Evolutionary conservation across 2,329 filamentous ascomycete species (phyloP), one percentile per base, ranked within the genome.

Genomic region (Huntiella savannae): DNA sequence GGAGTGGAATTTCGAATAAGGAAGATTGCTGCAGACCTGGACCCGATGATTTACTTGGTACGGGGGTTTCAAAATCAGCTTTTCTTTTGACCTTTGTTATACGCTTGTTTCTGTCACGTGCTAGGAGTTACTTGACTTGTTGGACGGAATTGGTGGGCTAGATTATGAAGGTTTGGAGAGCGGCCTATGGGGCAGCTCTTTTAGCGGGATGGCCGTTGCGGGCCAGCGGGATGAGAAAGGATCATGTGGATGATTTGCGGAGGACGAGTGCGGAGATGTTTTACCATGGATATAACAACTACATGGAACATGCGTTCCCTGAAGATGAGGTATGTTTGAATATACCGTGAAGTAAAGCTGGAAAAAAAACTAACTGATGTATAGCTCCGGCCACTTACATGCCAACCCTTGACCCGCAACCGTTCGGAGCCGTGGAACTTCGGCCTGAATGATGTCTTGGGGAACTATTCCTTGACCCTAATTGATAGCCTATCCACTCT

Each of bases 261-360:
- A 67, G 65, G 52, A 70, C 76, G 49, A 77, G 75, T 8, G 71
- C 77, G 49, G 71, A 83, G 54, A 85, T 96, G 71, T 96, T 96
- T 67, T 94, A 93, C 62, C 91, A 98, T 68, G 91, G 91, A 50
- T 96, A 79, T 65, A 78, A 87, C 63, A 93, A 88, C 61, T 98
- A 98, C 66, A 91, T 95, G 78, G 65, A 74, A 53, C 71, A 93
- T 61, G 91, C 87, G 49, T 98, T 95, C 57, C 91, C 91, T 10
- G 91, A 96, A 62, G 91, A 98, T 58, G 91, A 91, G 72, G 75
- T 77, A 50, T 34, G 55, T 51, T 16, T 32, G 33, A 4, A 10
- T 17, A 4, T 19, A 34, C 4, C 17, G 3, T 17, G 4, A 17
- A 17, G 28, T 43, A 39, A 16, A 15, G 37, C 12, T 35, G 5